phyloP scores from a whole-genome alignment of 768 basidiomycete genomes.

The Kwoniella sp. region DNA sequence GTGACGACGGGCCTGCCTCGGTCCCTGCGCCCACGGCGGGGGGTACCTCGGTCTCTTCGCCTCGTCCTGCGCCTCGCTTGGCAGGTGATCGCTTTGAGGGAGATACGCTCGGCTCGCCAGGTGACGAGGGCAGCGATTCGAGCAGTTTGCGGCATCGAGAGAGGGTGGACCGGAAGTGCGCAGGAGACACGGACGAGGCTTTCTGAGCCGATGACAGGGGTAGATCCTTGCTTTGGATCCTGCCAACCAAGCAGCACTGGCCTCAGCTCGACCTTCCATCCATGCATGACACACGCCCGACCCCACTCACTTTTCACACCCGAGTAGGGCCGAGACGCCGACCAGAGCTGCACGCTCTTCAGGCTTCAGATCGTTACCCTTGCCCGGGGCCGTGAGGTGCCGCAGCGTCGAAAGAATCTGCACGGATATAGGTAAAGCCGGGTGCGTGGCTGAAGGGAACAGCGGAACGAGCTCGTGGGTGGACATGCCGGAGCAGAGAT shows the following conservation, averaged over 20 bases:
- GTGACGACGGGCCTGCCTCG: neutral
- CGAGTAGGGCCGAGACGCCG: constrained; percentile 41
- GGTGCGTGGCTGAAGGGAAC: constrained; percentile 43
- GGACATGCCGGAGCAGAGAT: constrained; percentile 20
- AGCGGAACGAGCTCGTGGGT: constrained; percentile 32
- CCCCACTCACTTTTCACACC: constrained; percentile 37
- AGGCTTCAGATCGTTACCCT: constrained; percentile 36
- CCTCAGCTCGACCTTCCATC: neutral
- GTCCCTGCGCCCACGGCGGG: neutral
- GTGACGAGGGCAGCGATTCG: constrained; percentile 4
- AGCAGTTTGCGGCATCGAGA: constrained; percentile 18
- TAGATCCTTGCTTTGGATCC: constrained; percentile 35
- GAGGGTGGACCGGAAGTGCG: constrained; percentile 36
- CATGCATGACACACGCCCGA: neutral
- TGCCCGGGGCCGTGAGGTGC: constrained; percentile 38
- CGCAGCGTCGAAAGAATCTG: constrained; percentile 37
- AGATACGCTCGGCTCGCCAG: constrained; percentile 2
- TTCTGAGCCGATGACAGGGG: constrained; percentile 35
- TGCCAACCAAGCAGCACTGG: constrained; percentile 7
- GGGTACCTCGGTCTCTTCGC: neutral
- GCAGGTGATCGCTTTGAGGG: constrained; percentile 9
- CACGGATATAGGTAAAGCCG: constrained; percentile 35
- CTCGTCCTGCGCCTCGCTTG: neutral
- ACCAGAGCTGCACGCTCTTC: constrained; percentile 44
- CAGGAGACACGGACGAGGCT: constrained; percentile 41